Evolutionary conservation across 106 monocot genomes (phyloP).

Genomic region (Gastrodia elata): DNA sequence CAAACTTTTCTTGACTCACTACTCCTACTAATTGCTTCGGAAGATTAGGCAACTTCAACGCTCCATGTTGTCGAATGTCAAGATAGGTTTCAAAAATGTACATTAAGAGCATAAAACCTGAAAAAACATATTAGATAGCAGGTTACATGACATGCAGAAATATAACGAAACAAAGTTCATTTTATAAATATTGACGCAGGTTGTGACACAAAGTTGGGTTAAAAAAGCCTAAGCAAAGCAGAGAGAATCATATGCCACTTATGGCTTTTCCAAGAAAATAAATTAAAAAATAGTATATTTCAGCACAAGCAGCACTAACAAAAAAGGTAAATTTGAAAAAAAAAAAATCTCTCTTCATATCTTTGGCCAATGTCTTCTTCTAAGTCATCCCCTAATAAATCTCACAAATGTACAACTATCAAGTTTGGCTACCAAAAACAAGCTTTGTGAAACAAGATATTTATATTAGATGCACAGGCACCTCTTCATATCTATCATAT

Average conservation of each 20-base stretch:
- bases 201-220: conserved; percentile 1
- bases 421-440: neutral
- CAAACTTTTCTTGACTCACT: conserved; percentile 79
- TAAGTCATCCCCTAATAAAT: neutral
- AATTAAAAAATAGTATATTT: no score
- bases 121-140: conserved; percentile 7
- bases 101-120: conserved; percentile 87
- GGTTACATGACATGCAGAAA: neutral
- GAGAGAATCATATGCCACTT: neutral
- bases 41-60: conserved; percentile 62
- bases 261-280: neutral
- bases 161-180: neutral
- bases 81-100: conserved; percentile 95
- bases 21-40: conserved; percentile 74
- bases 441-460: neutral
- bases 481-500: neutral
- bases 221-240: neutral
- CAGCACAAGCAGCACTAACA: neutral
- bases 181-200: no score
- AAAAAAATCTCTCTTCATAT: neutral
- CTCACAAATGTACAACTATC: neutral
- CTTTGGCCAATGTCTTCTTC: neutral
- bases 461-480: neutral
- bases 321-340: neutral
- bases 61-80: conserved; percentile 76